Base-by-base conservation (phyloP, 148 eudicot species). In the Suaeda aralocaspica region DNA sequence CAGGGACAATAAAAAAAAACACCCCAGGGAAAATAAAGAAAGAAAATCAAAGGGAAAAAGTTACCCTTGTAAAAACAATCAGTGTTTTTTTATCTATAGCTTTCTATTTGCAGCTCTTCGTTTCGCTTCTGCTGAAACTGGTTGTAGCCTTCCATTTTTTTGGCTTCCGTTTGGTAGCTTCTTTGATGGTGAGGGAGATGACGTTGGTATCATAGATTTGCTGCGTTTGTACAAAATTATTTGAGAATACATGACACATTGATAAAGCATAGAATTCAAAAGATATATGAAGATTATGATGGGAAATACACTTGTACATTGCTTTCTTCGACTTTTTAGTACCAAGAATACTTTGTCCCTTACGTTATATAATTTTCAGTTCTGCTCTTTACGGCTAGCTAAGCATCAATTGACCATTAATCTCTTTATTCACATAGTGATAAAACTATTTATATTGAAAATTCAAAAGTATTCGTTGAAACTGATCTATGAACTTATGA, bases 81-180 rank as follows among this genome's bases (percentile, higher is more conserved):
- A 22, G 11, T 30, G 46, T n/a, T n/a, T n/a, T n/a, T n/a, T n/a
- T 64, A 61, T 67, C 81, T 87, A 91, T 78, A 89, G 25, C 67
- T 63, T 95, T 69, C 91, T 83, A 46, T 48, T 83, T 46, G 84
- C 92, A 16, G 53, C 57, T 81, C 87, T 95, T 50, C 96, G 77
- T 75, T 88, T 95, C 21, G 74, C 75, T 67, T 86, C 97, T 24
- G 82, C 77, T 34, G 88, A 71, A 50, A 69, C 58, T 5, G 74
- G 78, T 51, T 65, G 81, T 66, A 80, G 96, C 75, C 87, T 82
- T 69, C 92, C 90, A 49, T 22, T 84, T 61, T 82, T 78, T 70
- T 71, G 87, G 41, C 76, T 63, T 69, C 84, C 88, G 59, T 77
- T 87, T 34, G 73, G 81, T 62, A 76, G 63, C 77, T 91, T 91